Evolutionary conservation across 495 filamentous ascomycete genomes (phyloP).

Genomic region (Talaromyces thailandensis): DNA sequence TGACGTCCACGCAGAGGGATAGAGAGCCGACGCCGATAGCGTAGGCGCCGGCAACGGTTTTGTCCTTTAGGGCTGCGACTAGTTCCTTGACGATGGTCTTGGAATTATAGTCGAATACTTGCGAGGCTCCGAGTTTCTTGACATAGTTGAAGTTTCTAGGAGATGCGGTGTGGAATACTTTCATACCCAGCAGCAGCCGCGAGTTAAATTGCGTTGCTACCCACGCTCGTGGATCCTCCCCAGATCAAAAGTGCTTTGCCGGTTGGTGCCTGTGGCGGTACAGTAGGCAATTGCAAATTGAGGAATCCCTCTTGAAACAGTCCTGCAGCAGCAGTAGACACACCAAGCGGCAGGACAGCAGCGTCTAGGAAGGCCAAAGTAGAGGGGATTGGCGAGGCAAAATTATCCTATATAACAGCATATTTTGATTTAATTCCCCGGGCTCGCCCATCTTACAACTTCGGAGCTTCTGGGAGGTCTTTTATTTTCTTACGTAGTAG

Average conservation of each 20-base stretch:
- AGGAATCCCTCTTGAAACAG: not conserved
- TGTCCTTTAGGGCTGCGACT: not conserved
- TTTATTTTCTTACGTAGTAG: not conserved
- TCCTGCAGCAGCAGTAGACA: constrained; percentile 21
- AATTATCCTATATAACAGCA: constrained; percentile 15
- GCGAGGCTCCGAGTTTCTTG: constrained; percentile 31
- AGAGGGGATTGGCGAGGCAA: constrained; percentile 22
- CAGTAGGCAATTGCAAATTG: not conserved
- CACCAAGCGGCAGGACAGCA: constrained; percentile 27
- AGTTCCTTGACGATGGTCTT: constrained; percentile 21
- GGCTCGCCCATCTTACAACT: not conserved
- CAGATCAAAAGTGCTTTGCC: constrained; percentile 27
- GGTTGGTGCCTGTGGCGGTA: constrained; percentile 8
- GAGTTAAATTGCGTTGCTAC: constrained; percentile 29
- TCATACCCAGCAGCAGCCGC: constrained; percentile 31
- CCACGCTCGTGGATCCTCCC: constrained; percentile 40
- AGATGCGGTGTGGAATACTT: constrained; percentile 38
- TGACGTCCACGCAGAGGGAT: not conserved
- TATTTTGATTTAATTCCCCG: constrained; percentile 9
- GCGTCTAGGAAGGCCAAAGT: constrained; percentile 28
- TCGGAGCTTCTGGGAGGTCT: not conserved
- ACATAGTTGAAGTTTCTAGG: constrained; percentile 32
- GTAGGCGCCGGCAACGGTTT: not conserved
- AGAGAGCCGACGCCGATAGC: constrained; percentile 1
- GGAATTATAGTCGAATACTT: constrained; percentile 35